Evolutionary conservation across 805 yeast genomes (phyloP).

Genomic region (Pichia scutulata): DNA sequence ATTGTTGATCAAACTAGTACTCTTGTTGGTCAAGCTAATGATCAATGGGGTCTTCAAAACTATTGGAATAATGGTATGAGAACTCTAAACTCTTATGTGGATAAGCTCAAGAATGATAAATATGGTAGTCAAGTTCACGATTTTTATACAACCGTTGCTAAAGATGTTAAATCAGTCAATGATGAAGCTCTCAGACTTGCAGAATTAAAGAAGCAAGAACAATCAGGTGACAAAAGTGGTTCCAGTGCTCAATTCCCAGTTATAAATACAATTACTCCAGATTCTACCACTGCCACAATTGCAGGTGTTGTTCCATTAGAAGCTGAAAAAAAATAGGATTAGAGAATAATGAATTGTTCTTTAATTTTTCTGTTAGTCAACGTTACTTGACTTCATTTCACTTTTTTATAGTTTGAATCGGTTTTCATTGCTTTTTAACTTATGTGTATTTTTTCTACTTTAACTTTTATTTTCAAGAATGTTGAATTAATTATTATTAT

Average conservation of each 20-base stretch:
- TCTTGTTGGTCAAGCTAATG: conserved; percentile 28
- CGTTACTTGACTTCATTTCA: not conserved
- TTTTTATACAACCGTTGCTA: conserved; percentile 49
- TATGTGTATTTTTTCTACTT: not conserved
- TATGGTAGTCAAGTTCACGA: conserved; percentile 54
- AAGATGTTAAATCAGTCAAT: conserved; percentile 58
- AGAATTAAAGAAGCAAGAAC: conserved; percentile 38
- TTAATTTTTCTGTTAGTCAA: not conserved
- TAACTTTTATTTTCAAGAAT: not conserved
- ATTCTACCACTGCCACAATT: conserved; percentile 15
- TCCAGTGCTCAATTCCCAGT: conserved; percentile 4
- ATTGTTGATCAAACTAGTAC: conserved; percentile 6
- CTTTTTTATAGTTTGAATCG: not conserved
- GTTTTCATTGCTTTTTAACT: not conserved
- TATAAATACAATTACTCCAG: conserved; percentile 17
- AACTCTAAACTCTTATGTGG: conserved; percentile 38
- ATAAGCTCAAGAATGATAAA: conserved; percentile 37
- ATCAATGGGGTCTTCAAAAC: conserved; percentile 34
- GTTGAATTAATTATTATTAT: too few relatives aligned
- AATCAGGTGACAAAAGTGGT: not conserved
- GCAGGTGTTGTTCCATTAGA: conserved; percentile 23
- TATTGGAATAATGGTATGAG: conserved; percentile 31
- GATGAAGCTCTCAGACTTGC: conserved; percentile 68
- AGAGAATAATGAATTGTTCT: not conserved
- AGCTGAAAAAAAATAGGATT: conserved; percentile 13